A percentile compares a stretch with the other conserved stretches of the same genome.
Conservation (phyloP, 176 grass and related monocot genomes). For the Rhynchospora tenuis region DNA sequence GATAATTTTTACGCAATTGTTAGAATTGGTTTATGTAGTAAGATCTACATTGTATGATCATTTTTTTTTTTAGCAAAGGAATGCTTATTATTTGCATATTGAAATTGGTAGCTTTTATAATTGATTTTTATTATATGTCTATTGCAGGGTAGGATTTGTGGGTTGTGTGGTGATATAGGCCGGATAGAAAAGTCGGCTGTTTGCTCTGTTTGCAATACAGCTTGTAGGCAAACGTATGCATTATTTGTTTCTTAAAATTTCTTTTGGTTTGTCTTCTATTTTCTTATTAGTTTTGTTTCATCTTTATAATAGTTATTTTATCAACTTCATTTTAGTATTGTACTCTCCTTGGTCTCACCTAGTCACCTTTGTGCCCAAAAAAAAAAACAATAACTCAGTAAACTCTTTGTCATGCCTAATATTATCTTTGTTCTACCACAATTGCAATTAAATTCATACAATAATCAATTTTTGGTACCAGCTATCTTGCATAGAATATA, state of each 20-base stretch:
- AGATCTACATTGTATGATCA: background rate
- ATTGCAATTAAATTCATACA: background rate
- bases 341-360: background rate
- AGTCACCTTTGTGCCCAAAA: background rate
- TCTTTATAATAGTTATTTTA: background rate
- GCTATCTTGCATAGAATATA: background rate
- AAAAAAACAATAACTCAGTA: background rate
- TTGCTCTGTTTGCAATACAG: slow-evolving; percentile 4
- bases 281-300: background rate
- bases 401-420: background rate
- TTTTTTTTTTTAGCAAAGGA: background rate
- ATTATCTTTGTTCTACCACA: background rate
- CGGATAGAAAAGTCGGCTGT: background rate
- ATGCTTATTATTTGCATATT: background rate
- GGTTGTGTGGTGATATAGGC: slow-evolving; percentile 4
- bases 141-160: slow-evolving; percentile 9
- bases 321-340: background rate
- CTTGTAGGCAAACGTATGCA: background rate
- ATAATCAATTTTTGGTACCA: background rate
- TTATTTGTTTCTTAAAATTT: background rate
- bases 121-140: background rate
- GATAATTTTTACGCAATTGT: background rate
- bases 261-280: background rate
- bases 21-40: background rate
- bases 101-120: background rate